phyloP scores from a whole-genome alignment of 108 stramenopile genomes.

The Skeletonema potamos region DNA sequence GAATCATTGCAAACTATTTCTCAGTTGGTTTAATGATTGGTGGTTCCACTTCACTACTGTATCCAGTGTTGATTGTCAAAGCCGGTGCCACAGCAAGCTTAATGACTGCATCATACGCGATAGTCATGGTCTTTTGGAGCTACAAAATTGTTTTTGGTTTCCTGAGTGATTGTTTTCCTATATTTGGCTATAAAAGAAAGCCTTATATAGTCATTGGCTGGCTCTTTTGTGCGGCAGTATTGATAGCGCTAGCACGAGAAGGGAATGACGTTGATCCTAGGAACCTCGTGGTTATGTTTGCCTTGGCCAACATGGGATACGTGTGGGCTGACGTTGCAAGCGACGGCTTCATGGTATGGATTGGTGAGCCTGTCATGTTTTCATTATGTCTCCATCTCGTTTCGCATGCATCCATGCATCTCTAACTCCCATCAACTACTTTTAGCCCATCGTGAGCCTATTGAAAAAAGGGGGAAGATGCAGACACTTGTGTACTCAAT shows the following conservation, averaged over 20 bases:
- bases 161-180: slow-evolving; percentile 48
- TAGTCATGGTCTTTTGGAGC: slow-evolving; percentile 49
- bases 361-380: no score
- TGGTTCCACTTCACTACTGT: slow-evolving; percentile 39
- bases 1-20: slow-evolving; percentile 46
- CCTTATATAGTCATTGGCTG: slow-evolving; percentile 53
- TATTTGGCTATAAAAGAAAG: slow-evolving; percentile 56
- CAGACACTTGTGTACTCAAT: slow-evolving; percentile 47
- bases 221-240: slow-evolving; percentile 35
- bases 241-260: slow-evolving; percentile 32
- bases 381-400: no score
- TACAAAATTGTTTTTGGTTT: slow-evolving; percentile 60
- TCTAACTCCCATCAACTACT: no score
- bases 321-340: slow-evolving; percentile 50
- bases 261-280: slow-evolving; percentile 31
- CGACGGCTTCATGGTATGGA: slow-evolving; percentile 55
- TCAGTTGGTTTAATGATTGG: slow-evolving; percentile 50
- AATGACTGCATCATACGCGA: slow-evolving; percentile 34
- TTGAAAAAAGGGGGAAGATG: slow-evolving; percentile 47
- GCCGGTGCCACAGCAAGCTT: slow-evolving; percentile 36
- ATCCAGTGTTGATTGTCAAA: slow-evolving; percentile 45
- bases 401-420: no score
- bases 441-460: slow-evolving; percentile 51
- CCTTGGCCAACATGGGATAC: slow-evolving; percentile 38
- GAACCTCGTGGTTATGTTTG: slow-evolving; percentile 32